Evolutionary conservation across 2,329 filamentous ascomycete species (phyloP).

Genomic region (Penicillium sp.): DNA sequence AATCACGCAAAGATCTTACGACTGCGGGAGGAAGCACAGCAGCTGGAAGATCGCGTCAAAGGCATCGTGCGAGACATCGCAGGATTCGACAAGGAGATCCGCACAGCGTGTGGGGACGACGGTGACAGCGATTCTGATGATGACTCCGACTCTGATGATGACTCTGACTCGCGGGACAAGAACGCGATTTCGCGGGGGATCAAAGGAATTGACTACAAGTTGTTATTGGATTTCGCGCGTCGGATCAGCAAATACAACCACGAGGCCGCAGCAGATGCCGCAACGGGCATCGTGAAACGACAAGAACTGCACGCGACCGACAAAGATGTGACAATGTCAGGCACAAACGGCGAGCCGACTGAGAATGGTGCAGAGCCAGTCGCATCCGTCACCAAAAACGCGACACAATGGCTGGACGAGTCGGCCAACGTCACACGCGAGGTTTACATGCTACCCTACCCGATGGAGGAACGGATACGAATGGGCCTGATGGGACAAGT

Average conservation of each 20-base stretch:
- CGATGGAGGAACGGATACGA: constrained; percentile 47
- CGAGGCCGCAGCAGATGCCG: constrained; percentile 46
- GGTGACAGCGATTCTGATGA: constrained; percentile 33
- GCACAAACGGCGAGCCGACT: constrained; percentile 27
- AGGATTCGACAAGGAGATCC: constrained; percentile 43
- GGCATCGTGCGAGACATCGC: constrained; percentile 44
- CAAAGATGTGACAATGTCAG: constrained; percentile 38
- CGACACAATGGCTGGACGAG: constrained; percentile 44
- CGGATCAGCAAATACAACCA: constrained; percentile 51
- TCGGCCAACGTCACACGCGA: constrained; percentile 43
- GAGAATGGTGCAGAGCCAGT: constrained; percentile 32
- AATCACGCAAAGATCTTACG: constrained; percentile 46
- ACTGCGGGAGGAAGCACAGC: constrained; percentile 43
- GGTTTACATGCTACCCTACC: constrained; percentile 47
- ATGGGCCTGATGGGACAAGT: constrained; percentile 49
- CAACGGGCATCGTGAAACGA: constrained; percentile 27
- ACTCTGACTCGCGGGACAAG: constrained; percentile 8
- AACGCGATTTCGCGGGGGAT: constrained; percentile 16
- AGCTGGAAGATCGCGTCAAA: constrained; percentile 44
- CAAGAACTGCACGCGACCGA: constrained; percentile 22
- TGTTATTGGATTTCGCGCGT: constrained; percentile 48
- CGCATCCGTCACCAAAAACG: constrained; percentile 40
- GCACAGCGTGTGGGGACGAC: constrained; percentile 33
- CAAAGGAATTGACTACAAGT: constrained; percentile 45
- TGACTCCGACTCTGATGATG: constrained; percentile 25